These are phyloP conservation scores for Trametes elegans DNA, from an alignment of 768 basidiomycete species.

Conservation along the genomic window DNA sequence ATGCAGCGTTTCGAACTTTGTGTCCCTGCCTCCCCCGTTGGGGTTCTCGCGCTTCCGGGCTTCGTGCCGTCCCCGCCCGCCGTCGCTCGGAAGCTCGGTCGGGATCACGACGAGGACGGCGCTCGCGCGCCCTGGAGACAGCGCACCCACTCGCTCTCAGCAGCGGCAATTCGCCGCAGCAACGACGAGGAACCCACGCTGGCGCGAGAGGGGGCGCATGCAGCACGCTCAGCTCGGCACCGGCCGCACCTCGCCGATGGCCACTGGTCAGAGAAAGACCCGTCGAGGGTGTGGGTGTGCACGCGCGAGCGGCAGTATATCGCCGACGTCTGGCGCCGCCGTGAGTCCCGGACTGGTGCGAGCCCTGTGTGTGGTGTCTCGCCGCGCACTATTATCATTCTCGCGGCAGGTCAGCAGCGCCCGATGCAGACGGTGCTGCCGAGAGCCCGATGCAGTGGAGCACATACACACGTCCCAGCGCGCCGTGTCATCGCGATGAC, in stretches of 20 bases:
- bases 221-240: neutral
- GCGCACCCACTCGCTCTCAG: too few relatives aligned
- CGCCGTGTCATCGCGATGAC: neutral
- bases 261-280: too few relatives aligned
- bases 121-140: too few relatives aligned
- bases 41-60: neutral
- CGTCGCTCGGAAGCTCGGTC: neutral
- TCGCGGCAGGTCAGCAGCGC: too few relatives aligned
- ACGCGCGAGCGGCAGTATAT: too few relatives aligned
- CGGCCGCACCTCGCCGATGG: neutral
- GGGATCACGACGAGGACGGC: too few relatives aligned
- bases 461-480: too few relatives aligned
- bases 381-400: neutral
- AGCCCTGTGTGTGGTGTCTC: too few relatives aligned
- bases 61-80: neutral
- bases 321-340: slow-evolving; percentile 15
- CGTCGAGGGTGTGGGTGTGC: neutral
- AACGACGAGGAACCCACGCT: slow-evolving; percentile 4
- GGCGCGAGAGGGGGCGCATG: neutral
- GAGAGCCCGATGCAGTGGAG: neutral
- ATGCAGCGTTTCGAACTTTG: slow-evolving; percentile 1
- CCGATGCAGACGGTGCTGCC: too few relatives aligned
- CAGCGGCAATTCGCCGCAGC: slow-evolving; percentile 7
- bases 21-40: neutral
- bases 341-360: slow-evolving; percentile 10